Conservation (phyloP, 331 rosid genomes). For the Rhamnella rubrinervis region DNA sequence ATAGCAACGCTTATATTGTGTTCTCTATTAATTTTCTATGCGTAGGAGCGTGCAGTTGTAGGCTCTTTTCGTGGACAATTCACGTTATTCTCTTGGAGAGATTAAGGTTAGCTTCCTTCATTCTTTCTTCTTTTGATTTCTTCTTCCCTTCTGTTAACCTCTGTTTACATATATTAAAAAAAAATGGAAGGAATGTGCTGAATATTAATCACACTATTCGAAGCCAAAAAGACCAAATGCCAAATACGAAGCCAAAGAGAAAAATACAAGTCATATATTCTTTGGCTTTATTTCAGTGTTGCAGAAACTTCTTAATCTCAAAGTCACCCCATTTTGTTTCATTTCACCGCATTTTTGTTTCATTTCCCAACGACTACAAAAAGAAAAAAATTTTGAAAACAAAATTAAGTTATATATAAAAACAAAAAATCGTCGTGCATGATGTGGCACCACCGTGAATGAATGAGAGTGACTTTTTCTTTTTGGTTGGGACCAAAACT, state of each 20-base stretch:
- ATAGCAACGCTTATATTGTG: background rate
- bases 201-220: background rate
- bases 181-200: too few relatives aligned
- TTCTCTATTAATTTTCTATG: background rate
- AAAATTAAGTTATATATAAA: too few relatives aligned
- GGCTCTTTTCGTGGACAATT: background rate
- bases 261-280: background rate
- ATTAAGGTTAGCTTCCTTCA: background rate
- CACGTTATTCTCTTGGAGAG: background rate
- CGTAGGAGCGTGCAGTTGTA: slow-evolving; percentile 1
- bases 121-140: too few relatives aligned
- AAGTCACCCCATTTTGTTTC: background rate
- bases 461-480: background rate
- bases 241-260: too few relatives aligned
- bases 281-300: slow-evolving; percentile 1
- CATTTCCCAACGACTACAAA: slow-evolving; percentile 6
- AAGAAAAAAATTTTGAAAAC: slow-evolving; percentile 1
- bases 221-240: slow-evolving; percentile 8
- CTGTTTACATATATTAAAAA: too few relatives aligned
- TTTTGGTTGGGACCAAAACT: slow-evolving; percentile 17
- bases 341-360: background rate
- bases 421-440: background rate
- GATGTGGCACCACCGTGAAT: background rate
- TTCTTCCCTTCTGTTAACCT: too few relatives aligned
- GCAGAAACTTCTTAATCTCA: slow-evolving; percentile 14